phyloP scores from a whole-genome alignment of 2,329 filamentous ascomycete species.

The Fusarium nodosum region DNA sequence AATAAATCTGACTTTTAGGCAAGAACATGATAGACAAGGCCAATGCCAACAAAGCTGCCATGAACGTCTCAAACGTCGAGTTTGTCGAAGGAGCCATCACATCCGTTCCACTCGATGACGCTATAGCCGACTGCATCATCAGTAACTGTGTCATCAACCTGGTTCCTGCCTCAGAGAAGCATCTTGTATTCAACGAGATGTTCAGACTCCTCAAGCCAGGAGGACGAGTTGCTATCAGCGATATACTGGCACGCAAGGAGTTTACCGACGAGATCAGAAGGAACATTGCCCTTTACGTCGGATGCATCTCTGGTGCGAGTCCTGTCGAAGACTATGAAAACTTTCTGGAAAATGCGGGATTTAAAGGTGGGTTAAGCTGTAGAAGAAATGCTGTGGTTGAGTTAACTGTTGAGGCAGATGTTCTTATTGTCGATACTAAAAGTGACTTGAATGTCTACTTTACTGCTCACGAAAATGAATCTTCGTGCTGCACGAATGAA shows the following conservation, averaged over 20 bases:
- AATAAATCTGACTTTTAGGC: not conserved
- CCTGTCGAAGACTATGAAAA: slow-evolving; percentile 63
- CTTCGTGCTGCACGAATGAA: not conserved
- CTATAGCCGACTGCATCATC: slow-evolving; percentile 58
- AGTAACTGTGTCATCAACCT: slow-evolving; percentile 75
- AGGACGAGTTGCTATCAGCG: slow-evolving; percentile 70
- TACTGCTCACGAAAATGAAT: not conserved
- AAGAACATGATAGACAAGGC: slow-evolving; percentile 1
- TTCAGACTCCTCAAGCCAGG: slow-evolving; percentile 68
- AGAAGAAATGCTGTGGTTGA: accelerated
- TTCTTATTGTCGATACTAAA: not conserved
- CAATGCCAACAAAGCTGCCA: not conserved
- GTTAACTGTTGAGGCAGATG: not conserved
- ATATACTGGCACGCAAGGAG: slow-evolving; percentile 66
- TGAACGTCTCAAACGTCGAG: not conserved
- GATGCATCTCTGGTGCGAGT: slow-evolving; percentile 72
- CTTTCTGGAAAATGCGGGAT: slow-evolving; percentile 65
- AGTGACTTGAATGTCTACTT: slow-evolving; percentile 10
- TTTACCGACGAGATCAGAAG: slow-evolving; percentile 63
- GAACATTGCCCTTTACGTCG: slow-evolving; percentile 68
- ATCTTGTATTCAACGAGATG: slow-evolving; percentile 68
- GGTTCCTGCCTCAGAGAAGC: slow-evolving; percentile 66
- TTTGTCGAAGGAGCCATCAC: slow-evolving; percentile 13
- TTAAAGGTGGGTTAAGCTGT: slow-evolving; percentile 55
- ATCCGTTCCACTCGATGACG: not conserved